Base-by-base conservation (phyloP, 306 rosid genomes). In the Fragaria ananassa region DNA sequence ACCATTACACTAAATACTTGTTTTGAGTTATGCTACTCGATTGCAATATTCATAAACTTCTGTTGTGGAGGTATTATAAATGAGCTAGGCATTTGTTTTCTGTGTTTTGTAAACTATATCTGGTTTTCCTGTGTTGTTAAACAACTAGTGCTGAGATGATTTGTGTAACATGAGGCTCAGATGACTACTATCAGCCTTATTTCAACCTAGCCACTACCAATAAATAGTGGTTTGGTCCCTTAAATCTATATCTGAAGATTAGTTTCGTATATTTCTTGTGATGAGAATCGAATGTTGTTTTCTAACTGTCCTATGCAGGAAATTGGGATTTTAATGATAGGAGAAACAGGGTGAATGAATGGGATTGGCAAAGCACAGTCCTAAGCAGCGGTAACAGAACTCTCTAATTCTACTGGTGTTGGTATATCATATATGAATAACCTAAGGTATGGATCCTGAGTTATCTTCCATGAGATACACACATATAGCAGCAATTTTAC, bases 401-500 rank as follows among this genome's bases (percentile, higher is more conserved):
- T 54, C 47, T 41, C 29, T 4, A 27, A 29, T 29, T 51, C 46
- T 46, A 72, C 10, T 37, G 56, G 50, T 75, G 46, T 67, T 34
- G 45, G 56, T 39, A 23, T 53, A 65, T 21, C 37, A 57, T 49
- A 23, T 53, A 56, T 15, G 45, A 56, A 66, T 25, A 14, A 50
- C 34, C 57, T 39, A 57, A 34, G 53, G 42, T 62, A 47, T 13
- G 70, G 51, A n/a, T 25, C 5, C 15, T 23, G 44, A 65, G 18
- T 53, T 34, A 63, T 67, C 70, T 74, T 61, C 27, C 45, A 76
- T 29, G 5, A 70, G 9, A 73, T 29, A 4, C 58, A 72, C 60
- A 72, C 64, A 21, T 15, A 54, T 42, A 21, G 69, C 18, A 18
- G 70, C 78, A 45, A 25, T 60, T 66, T 79, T 81, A 50, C 64